Percentiles rank a stretch among this genome's conserved stretches.
Conservation (phyloP, 2,329 filamentous ascomycete genomes). For the Pseudogymnoascus sp. region DNA sequence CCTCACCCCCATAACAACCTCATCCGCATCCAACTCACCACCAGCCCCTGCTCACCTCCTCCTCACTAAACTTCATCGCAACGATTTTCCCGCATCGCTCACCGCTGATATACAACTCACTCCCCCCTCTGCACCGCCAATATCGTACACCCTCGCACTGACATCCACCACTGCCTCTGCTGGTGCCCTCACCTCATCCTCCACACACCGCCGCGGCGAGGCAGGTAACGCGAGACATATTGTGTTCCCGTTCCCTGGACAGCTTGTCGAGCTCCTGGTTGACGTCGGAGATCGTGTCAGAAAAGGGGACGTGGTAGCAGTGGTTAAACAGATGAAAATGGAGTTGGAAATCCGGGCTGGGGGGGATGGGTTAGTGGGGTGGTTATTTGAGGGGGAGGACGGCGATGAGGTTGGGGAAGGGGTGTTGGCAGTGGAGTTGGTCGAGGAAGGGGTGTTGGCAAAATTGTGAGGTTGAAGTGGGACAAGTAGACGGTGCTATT, state of each 20-base stretch:
- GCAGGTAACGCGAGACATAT: constrained; percentile 42
- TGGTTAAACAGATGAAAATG: constrained; percentile 63
- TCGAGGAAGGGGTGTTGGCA: background rate
- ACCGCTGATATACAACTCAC: constrained; percentile 40
- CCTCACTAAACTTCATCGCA: constrained; percentile 44
- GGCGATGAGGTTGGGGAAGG: constrained; percentile 23
- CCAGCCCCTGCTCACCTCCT: constrained; percentile 40
- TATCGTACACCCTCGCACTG: constrained; percentile 34
- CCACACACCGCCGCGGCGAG: constrained; percentile 41
- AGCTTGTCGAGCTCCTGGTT: constrained; percentile 50
- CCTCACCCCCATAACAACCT: constrained; percentile 29
- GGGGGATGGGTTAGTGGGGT: constrained; percentile 18
- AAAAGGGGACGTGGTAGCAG: constrained; percentile 44
- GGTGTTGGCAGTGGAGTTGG: constrained; percentile 16
- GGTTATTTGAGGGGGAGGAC: constrained; percentile 23
- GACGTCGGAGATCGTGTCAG: constrained; percentile 40
- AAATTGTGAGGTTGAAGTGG: background rate
- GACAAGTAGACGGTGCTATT: background rate
- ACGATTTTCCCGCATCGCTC: constrained; percentile 50
- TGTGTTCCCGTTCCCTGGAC: constrained; percentile 48
- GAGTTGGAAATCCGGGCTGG: constrained; percentile 48
- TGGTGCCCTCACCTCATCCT: constrained; percentile 39
- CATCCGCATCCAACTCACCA: constrained; percentile 15
- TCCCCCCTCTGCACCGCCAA: constrained; percentile 38
- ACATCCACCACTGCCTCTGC: constrained; percentile 36